Base-by-base conservation (phyloP, 2,329 filamentous ascomycete species). In the Aspergillus sp. region DNA sequence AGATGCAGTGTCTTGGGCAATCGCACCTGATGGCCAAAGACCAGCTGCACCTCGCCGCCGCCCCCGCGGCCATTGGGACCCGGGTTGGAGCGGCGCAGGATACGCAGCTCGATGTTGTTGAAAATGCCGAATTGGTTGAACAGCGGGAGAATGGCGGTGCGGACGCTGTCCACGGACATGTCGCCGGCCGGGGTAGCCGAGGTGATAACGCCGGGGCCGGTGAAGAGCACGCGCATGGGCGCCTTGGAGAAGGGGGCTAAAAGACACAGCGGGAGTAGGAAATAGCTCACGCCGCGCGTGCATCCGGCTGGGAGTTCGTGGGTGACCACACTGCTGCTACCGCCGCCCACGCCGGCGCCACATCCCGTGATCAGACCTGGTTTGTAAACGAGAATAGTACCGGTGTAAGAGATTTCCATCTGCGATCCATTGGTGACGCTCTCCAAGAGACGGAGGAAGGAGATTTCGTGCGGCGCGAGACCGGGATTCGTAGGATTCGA, bases 321-420 rank as follows among this genome's bases (percentile, higher is more conserved):
- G 65, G 85, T 83, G 64, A 97, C 84, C 36, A 95, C 82, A 62
- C 93, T 89, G 63, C 85, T 71, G 53, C 70, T 78, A 38, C 70
- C 78, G 35, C 89, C 86, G 63, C 90, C 90, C 46, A 86, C 81
- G 16, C 90, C 90, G 17, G 88, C 80, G 20, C 88, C 84, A 44
- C 86, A 88, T 56, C 94, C 94, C 0, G 90, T 94, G 65, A 99
- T 95, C 38, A 99, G 79, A 33, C 94, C 94, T 0, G 94, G 94
- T 60, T 89, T 88, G 75, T 95, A 99, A 35, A 92, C 87, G 51
- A 99, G 83, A 1, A 90, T 92, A 0, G 94, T 97, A 68, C 94
- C 94, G 1, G 91, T 96, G 76, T 95, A 94, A 10, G 91, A 96
- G 62, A 99, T 96, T 66, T 96, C 92, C 76, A 97, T 90, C 51